Percentiles rank a stretch among this genome's conserved stretches.
phyloP scores from a whole-genome alignment of 495 filamentous ascomycete species.

The Penicillium chermesinum region DNA sequence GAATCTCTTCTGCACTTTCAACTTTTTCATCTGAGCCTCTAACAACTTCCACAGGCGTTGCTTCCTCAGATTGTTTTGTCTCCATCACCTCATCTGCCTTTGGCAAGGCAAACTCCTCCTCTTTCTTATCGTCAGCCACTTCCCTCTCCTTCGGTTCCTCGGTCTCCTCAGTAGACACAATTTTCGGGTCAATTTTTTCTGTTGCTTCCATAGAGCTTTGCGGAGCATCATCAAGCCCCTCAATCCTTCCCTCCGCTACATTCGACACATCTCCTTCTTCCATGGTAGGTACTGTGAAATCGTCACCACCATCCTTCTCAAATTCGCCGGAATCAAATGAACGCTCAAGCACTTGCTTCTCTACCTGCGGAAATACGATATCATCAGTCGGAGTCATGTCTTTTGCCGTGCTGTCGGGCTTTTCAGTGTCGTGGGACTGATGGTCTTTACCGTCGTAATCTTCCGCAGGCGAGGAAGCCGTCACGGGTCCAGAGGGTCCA shows the following conservation, averaged over 20 bases:
- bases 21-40: conserved; percentile 1
- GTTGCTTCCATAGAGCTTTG: neutral
- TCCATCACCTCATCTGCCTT: neutral
- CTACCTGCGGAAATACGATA: conserved; percentile 47
- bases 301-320: conserved; percentile 6
- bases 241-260: neutral
- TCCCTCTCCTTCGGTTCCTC: conserved; percentile 2
- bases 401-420: conserved; percentile 33
- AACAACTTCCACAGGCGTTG: neutral
- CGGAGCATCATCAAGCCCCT: conserved; percentile 1
- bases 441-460: conserved; percentile 47
- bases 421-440: conserved; percentile 44
- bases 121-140: neutral
- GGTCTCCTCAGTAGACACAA: conserved; percentile 2
- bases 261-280: neutral
- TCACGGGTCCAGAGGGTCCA: conserved; percentile 25
- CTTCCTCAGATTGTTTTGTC: neutral
- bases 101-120: conserved; percentile 1
- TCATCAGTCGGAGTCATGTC: conserved; percentile 47
- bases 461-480: conserved; percentile 39
- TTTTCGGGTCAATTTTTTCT: conserved; percentile 2
- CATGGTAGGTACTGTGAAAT: conserved; percentile 4
- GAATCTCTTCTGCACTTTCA: conserved; percentile 2
- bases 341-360: conserved; percentile 35
- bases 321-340: conserved; percentile 19